phyloP scores from a whole-genome alignment of 2,329 filamentous ascomycete genomes.

The Monosporascus sp. region DNA sequence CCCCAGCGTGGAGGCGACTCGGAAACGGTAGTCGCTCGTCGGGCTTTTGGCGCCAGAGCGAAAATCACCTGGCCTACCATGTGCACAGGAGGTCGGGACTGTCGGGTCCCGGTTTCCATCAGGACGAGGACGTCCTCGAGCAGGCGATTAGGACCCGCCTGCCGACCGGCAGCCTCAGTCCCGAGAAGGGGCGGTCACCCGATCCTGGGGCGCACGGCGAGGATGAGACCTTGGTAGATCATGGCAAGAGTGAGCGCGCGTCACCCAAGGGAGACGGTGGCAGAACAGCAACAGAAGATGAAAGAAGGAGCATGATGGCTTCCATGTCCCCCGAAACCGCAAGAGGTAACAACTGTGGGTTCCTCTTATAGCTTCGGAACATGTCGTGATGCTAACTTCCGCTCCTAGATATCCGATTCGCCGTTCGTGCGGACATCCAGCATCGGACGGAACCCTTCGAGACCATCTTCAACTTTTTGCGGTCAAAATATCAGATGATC shows the following conservation, averaged over 20 bases:
- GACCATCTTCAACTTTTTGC: slow-evolving; percentile 59
- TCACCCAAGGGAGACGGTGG: slow-evolving; percentile 18
- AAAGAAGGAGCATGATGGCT: slow-evolving; percentile 22
- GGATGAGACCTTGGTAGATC: slow-evolving; percentile 32
- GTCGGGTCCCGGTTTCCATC: slow-evolving; percentile 12
- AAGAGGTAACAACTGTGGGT: slow-evolving; percentile 51
- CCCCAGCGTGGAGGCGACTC: slow-evolving; percentile 56
- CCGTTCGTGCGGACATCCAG: slow-evolving; percentile 79
- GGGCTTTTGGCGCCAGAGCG: slow-evolving; percentile 54
- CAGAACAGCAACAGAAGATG: slow-evolving; percentile 11
- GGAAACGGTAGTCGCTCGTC: slow-evolving; percentile 53
- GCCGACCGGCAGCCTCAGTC: slow-evolving; percentile 50
- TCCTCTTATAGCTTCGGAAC: neutral
- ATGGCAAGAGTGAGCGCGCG: slow-evolving; percentile 26
- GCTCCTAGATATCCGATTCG: slow-evolving; percentile 74
- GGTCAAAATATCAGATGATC: slow-evolving; percentile 51
- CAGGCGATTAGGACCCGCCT: slow-evolving; percentile 49
- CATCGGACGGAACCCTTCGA: slow-evolving; percentile 83
- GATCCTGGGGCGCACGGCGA: slow-evolving; percentile 30
- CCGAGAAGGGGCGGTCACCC: slow-evolving; percentile 47
- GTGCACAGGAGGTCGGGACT: slow-evolving; percentile 22
- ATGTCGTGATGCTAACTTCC: slow-evolving; percentile 11
- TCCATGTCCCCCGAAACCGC: slow-evolving; percentile 24
- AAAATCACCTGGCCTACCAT: slow-evolving; percentile 46
- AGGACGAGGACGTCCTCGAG: slow-evolving; percentile 39